These are phyloP conservation scores for Candida anglica DNA, from an alignment of 805 yeast genomes.

Conservation along the genomic window DNA sequence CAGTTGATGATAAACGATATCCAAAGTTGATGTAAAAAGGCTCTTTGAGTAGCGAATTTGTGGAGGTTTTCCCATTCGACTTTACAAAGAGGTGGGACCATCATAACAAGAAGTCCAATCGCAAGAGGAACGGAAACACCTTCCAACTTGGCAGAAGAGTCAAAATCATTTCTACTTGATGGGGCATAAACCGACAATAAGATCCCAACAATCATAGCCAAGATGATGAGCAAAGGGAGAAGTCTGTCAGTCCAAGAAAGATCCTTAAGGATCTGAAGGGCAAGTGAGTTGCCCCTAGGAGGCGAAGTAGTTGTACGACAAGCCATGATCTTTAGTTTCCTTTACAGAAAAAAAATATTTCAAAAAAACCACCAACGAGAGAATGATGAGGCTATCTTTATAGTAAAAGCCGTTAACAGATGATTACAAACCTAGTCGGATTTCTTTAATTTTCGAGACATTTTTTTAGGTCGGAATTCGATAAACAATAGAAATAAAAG, in stretches of 20 bases:
- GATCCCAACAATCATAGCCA: constrained; percentile 35
- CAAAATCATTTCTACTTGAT: constrained; percentile 28
- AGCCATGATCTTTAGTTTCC: too few relatives aligned
- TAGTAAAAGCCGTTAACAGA: too few relatives aligned
- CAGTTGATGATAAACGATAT: constrained; percentile 48
- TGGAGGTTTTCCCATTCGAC: constrained; percentile 46
- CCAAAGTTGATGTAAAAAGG: constrained; percentile 21
- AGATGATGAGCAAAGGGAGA: constrained; percentile 29
- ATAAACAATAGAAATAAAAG: too few relatives aligned
- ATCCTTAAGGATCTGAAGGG: constrained; percentile 1
- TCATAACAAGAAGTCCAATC: constrained; percentile 51
- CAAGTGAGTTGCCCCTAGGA: too few relatives aligned
- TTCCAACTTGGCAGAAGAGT: constrained; percentile 24
- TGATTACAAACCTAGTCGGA: too few relatives aligned
- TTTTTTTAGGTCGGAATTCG: too few relatives aligned
- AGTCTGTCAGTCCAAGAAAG: constrained; percentile 31
- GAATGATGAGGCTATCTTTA: too few relatives aligned
- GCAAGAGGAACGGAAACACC: constrained; percentile 45
- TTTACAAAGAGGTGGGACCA: constrained; percentile 54
- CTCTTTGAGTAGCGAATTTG: constrained; percentile 7
- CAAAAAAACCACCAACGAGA: too few relatives aligned
- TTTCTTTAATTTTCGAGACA: too few relatives aligned
- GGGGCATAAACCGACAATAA: constrained; percentile 41
- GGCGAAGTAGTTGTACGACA: too few relatives aligned
- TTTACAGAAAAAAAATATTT: too few relatives aligned